phyloP scores from a whole-genome alignment of 805 yeast genomes.

The Candida morakotiae region DNA sequence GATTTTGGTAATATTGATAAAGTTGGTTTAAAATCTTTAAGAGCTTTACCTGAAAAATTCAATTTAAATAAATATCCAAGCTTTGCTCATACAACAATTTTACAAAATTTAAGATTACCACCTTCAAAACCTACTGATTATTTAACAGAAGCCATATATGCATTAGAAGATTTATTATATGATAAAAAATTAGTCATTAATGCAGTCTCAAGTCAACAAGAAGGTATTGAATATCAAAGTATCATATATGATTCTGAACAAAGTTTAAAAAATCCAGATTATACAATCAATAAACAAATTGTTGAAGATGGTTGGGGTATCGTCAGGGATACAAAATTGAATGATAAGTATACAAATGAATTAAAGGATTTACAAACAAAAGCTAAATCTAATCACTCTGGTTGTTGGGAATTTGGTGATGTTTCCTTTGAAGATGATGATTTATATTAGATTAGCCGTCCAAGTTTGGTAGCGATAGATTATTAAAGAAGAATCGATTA shows the following conservation, averaged over 20 bases:
- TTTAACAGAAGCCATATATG: constrained; percentile 48
- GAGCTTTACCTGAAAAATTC: constrained; percentile 52
- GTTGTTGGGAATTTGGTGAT: constrained; percentile 79
- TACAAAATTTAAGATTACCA: constrained; percentile 55
- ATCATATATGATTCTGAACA: constrained; percentile 55
- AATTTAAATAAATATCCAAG: constrained; percentile 36
- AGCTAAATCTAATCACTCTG: constrained; percentile 50
- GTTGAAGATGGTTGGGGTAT: constrained; percentile 59
- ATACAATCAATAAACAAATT: constrained; percentile 57
- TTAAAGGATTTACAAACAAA: constrained; percentile 40
- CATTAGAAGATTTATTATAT: constrained; percentile 48
- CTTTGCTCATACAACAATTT: constrained; percentile 52
- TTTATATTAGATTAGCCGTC: not conserved
- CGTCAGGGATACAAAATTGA: constrained; percentile 37
- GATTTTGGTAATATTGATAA: constrained; percentile 57
- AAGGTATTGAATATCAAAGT: constrained; percentile 45
- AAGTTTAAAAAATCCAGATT: constrained; percentile 49
- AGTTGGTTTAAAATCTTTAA: constrained; percentile 41
- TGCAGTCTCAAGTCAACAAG: constrained; percentile 34
- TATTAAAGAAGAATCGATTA: too few species aligned
- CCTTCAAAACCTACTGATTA: constrained; percentile 54
- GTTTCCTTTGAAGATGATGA: constrained; percentile 53
- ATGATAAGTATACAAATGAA: constrained; percentile 31
- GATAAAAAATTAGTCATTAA: constrained; percentile 54
- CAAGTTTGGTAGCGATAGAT: not conserved